Evolutionary conservation across 23 red algal species (phyloP), one percentile per base, ranked within the genome.

Genomic region (Gracilaria domingensis): DNA sequence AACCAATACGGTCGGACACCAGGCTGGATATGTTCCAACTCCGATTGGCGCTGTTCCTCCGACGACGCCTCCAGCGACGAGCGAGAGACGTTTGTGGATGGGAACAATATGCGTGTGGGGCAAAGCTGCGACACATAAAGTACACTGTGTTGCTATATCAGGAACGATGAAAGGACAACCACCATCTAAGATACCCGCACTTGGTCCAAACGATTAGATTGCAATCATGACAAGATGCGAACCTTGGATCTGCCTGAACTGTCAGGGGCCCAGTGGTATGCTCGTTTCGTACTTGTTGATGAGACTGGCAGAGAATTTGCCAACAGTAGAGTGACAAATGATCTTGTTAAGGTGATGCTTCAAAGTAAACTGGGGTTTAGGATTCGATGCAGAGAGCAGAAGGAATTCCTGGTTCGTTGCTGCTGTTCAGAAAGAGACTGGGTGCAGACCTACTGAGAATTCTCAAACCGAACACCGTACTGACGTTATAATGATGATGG

Each of bases 261-360:
- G 48, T 34, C 84, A 12, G 13, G 33, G n/a, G 39, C 93, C 47
- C 85, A 95, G 25, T 95, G 93, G 93, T 89, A 86, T 85, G 93
- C 58, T 2, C 59, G 66, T 21, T 84, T 91, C 55, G 60, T 64
- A 26, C 48, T 79, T 12, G 33, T 88, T 29, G 80, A 89, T 28
- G 42, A 60, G 9, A 70, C 61, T 26, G 80, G 54, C 4, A 12
- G 24, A 32, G 91, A 93, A 39, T 16, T 53, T 6, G 40, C 53
- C 42, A 56, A 80, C 18, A 26, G 26, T 62, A 56, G n/a, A 36
- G 12, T 58, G 61, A 66, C 78, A 23, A 75, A 64, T 8, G 55
- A 95, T 44, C 57, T 95, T 57, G 72, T 90, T 35, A 54, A 48
- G 29, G 48, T 89, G 59, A 70, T 95, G 78, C 54, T 95, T 23